These are phyloP conservation scores for Pyrus bretschneideri DNA, from an alignment of 306 rosid species.

Conservation along the genomic window DNA sequence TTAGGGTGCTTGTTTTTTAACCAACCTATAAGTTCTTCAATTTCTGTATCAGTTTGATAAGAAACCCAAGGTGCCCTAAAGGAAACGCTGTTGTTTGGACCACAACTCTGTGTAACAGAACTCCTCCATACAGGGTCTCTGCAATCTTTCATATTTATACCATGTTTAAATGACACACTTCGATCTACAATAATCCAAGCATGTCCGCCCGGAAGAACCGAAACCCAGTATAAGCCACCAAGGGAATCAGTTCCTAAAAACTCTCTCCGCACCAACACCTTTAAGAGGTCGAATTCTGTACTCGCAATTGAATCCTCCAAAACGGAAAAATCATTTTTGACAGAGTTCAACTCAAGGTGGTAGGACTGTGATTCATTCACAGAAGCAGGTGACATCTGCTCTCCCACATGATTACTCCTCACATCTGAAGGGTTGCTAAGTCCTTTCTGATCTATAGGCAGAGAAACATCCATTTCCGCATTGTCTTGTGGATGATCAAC, in stretches of 20 bases:
- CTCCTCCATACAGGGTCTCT: constrained; percentile 28
- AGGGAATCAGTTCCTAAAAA: constrained; percentile 72
- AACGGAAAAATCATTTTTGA: constrained; percentile 48
- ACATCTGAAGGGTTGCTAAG: constrained; percentile 27
- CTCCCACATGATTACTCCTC: constrained; percentile 30
- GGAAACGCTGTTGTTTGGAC: constrained; percentile 21
- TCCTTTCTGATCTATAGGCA: constrained; percentile 40
- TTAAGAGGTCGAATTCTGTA: constrained; percentile 53
- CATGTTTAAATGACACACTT: constrained; percentile 33
- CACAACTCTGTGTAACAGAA: constrained; percentile 29
- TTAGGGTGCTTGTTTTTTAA: constrained; percentile 55
- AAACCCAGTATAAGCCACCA: constrained; percentile 80
- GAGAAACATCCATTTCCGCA: constrained; percentile 36
- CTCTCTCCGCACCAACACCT: constrained; percentile 72
- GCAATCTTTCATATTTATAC: constrained; percentile 17
- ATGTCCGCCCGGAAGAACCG: constrained; percentile 40
- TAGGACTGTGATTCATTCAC: constrained; percentile 50
- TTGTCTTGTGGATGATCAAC: constrained; percentile 39
- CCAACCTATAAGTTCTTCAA: constrained; percentile 65
- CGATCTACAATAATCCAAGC: constrained; percentile 60
- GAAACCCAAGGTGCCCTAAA: constrained; percentile 52
- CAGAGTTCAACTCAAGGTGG: constrained; percentile 58
- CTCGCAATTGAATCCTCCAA: constrained; percentile 59
- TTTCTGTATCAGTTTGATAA: constrained; percentile 68
- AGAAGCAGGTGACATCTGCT: constrained; percentile 17